Conservation (phyloP, 2,329 filamentous ascomycete species). For the Cladosporium sp. region DNA sequence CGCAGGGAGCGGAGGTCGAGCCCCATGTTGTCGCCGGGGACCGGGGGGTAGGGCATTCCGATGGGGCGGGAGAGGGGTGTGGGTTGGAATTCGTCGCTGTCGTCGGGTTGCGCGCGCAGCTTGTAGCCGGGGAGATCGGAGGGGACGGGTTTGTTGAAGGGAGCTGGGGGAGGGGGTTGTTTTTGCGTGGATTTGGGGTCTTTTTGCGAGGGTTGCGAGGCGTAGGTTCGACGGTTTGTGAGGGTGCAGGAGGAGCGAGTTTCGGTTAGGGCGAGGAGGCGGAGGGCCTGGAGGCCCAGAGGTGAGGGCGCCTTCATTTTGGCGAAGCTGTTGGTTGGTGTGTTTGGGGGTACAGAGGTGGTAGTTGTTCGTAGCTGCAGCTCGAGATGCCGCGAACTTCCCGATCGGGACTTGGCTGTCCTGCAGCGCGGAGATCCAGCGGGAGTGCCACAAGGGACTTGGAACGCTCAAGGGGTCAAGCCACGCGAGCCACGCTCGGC, state of each 20-base stretch:
- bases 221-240: slow-evolving; percentile 18
- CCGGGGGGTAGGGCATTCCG: slow-evolving; percentile 68
- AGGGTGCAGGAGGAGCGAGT: slow-evolving; percentile 4
- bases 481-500: no score
- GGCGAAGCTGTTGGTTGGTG: background rate
- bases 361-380: background rate
- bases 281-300: slow-evolving; percentile 23
- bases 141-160: slow-evolving; percentile 7
- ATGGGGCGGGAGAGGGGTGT: slow-evolving; percentile 64
- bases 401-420: background rate
- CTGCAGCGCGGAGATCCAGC: background rate
- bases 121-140: slow-evolving; percentile 15
- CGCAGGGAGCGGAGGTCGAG: slow-evolving; percentile 60
- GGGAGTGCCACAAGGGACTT: slow-evolving; percentile 1
- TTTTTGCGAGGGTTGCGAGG: slow-evolving; percentile 13
- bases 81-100: slow-evolving; percentile 43
- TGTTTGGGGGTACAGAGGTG: background rate
- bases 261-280: slow-evolving; percentile 20
- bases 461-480: background rate
- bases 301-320: slow-evolving; percentile 28
- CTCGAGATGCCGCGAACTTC: background rate
- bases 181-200: slow-evolving; percentile 17
- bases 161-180: slow-evolving; percentile 11
- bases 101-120: slow-evolving; percentile 20
- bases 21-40: slow-evolving; percentile 74